Evolutionary conservation across 1,284 basidiomycete genomes (phyloP), one percentile per base, ranked within the genome.

Genomic region (Cutaneotrichosporon arboriforme): DNA sequence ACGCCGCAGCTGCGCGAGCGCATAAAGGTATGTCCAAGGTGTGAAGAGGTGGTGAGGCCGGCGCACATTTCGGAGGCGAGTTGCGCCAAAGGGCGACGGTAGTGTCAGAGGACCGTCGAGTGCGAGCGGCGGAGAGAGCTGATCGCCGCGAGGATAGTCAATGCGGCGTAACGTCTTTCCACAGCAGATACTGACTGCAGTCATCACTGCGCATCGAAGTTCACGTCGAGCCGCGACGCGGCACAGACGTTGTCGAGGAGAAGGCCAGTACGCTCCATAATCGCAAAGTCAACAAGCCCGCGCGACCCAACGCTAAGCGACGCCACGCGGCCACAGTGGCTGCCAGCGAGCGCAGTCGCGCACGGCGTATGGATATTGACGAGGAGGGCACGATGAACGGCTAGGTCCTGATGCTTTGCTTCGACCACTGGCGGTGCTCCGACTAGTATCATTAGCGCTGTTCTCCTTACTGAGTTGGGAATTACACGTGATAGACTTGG

Each of bases 381-480:
- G 54, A 55, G 49, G 54, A 55, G 49, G 54, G 39, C 34, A 42
- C 46, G 36, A 55, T 55, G 54, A 55, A 55, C 22, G 52, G 36
- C 7, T 54, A 41, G 21, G 26, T 31, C 26, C 26, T 7, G 10
- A 31, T 31, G 26, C n/a, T n/a, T n/a, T n/a, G n/a, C n/a, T n/a
- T n/a, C n/a, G n/a, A n/a, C n/a, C n/a, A n/a, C n/a, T n/a, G n/a
- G n/a, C n/a, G n/a, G n/a, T n/a, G n/a, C n/a, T n/a, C n/a, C n/a
- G n/a, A n/a, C n/a, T n/a, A n/a, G n/a, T n/a, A n/a, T n/a, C n/a
- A n/a, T n/a, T n/a, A n/a, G n/a, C n/a, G n/a, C n/a, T n/a, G n/a
- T n/a, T n/a, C n/a, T n/a, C n/a, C n/a, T n/a, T n/a, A n/a, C n/a
- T n/a, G n/a, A n/a, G n/a, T n/a, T n/a, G n/a, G n/a, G n/a, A n/a